Conservation (phyloP, 2,329 filamentous ascomycete species). For the Fusarium sulawesiense region DNA sequence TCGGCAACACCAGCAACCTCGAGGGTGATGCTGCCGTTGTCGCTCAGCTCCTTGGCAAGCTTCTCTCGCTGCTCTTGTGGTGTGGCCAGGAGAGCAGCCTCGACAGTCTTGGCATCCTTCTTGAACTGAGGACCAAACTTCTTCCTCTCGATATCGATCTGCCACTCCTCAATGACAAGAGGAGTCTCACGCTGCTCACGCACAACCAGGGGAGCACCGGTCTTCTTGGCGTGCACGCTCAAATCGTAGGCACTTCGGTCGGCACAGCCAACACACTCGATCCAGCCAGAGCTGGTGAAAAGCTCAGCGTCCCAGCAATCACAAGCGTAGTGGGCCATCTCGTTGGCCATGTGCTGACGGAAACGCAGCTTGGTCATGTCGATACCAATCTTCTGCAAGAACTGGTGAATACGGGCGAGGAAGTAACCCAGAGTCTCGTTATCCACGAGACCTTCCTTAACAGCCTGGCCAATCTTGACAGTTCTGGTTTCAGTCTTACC, state of each 20-base stretch:
- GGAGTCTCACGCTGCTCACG: constrained; percentile 84
- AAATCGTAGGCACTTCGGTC: constrained; percentile 96
- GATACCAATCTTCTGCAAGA: constrained; percentile 88
- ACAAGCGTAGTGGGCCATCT: constrained; percentile 88
- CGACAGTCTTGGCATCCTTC: constrained; percentile 89
- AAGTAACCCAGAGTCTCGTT: constrained; percentile 99
- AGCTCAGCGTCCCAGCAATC: constrained; percentile 99
- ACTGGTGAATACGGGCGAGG: constrained; percentile 90
- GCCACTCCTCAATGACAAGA: constrained; percentile 84
- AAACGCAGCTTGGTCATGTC: constrained; percentile 92
- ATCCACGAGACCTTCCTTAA: constrained; percentile 84
- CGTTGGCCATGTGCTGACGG: constrained; percentile 90
- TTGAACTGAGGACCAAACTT: constrained; percentile 96
- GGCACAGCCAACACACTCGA: constrained; percentile 97
- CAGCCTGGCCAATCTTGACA: constrained; percentile 86
- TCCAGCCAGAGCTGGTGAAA: constrained; percentile 92
- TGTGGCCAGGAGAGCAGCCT: constrained; percentile 79
- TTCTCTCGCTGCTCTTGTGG: constrained; percentile 85
- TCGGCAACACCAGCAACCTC: constrained; percentile 74
- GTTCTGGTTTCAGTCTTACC: constrained; percentile 82
- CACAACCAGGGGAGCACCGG: constrained; percentile 85
- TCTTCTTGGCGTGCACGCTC: constrained; percentile 92
- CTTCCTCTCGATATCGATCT: constrained; percentile 91
- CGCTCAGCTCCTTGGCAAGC: constrained; percentile 77
- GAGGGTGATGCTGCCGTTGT: constrained; percentile 79